Evolutionary conservation across 163 green algal genomes (phyloP), one percentile per base, ranked within the genome.

Genomic region (Chlorella variabilis): DNA sequence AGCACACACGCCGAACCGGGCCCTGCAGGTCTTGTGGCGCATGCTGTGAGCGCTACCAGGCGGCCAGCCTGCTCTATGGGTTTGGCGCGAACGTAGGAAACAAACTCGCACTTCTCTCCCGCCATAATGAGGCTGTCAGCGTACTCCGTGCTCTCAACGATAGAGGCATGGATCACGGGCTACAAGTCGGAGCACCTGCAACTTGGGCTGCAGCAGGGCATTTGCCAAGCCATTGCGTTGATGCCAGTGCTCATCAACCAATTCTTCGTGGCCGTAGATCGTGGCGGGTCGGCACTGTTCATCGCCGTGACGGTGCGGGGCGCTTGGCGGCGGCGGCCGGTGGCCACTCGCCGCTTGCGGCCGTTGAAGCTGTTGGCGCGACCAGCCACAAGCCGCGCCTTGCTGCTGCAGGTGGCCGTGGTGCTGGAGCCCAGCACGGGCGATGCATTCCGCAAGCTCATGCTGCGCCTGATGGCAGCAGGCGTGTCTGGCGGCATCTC

Each of bases 371-470:
- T n/a, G 20, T 25, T 62, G 54, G 18, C 54, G 54, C 15, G n/a
- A n/a, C n/a, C n/a, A n/a, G n/a, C n/a, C n/a, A n/a, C n/a, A n/a
- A n/a, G n/a, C n/a, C n/a, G 23, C 36, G 9, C 0, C 21, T 36
- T 54, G 65, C 71, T 39, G 48, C 54, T 39, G 38, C 71, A 78
- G 54, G 78, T 76, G 23, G 81, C 66, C 0, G 66, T 83, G 29
- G 75, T 86, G 31, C 42, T 82, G 38, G 81, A 86, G 45, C 81
- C 81, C 2, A 68, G 25, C 33, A 82, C 31, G 0, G 81, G 81
- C 15, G 71, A 77, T 29, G 69, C 59, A 1, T 63, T 86, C 25
- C 33, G 74, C 23, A 86, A 86, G 65, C 42, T 71, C 21, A 23
- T 45, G 23, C 17, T 79, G 51, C 81, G 81, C 4, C 15, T 65